Evolutionary conservation across 164 flowering plant species (phyloP).

Genomic region (Akebia trifoliata): DNA sequence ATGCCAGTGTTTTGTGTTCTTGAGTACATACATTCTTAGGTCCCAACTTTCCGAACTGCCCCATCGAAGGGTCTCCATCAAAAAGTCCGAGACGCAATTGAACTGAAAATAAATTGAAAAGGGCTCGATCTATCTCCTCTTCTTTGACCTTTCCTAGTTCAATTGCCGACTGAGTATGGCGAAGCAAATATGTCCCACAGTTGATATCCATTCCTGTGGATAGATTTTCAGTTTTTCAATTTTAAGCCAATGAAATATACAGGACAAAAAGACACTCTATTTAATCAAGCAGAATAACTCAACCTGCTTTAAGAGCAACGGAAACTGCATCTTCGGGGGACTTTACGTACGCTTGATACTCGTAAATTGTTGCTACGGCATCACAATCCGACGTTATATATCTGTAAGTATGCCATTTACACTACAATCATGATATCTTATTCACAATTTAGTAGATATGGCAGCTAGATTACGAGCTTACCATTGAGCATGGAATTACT

Average conservation of each 20-base stretch:
- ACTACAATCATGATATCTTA: no score
- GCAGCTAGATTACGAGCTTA: no score
- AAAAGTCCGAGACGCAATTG: conserved; percentile 80
- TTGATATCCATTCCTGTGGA: conserved; percentile 77
- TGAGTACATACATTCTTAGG: conserved; percentile 59
- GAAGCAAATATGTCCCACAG: conserved; percentile 76
- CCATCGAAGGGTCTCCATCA: conserved; percentile 61
- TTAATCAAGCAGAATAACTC: not conserved
- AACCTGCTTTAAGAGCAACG: conserved; percentile 81
- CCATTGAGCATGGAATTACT: no score
- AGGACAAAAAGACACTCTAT: not conserved
- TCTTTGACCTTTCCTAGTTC: conserved; percentile 66
- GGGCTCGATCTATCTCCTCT: conserved; percentile 71
- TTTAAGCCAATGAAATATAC: no score
- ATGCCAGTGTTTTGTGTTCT: conserved; percentile 65
- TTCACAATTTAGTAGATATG: no score
- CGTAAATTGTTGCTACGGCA: conserved; percentile 86
- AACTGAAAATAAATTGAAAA: conserved; percentile 66
- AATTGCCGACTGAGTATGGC: conserved; percentile 52
- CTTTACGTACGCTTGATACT: conserved; percentile 53
- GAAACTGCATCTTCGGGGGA: conserved; percentile 83
- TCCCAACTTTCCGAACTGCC: conserved; percentile 55
- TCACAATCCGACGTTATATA: conserved; percentile 95
- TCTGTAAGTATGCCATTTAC: conserved; percentile 34
- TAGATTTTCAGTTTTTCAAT: not conserved